Base-by-base conservation (phyloP, 2,329 filamentous ascomycete genomes). In the Sarocladiaceae sp. region DNA sequence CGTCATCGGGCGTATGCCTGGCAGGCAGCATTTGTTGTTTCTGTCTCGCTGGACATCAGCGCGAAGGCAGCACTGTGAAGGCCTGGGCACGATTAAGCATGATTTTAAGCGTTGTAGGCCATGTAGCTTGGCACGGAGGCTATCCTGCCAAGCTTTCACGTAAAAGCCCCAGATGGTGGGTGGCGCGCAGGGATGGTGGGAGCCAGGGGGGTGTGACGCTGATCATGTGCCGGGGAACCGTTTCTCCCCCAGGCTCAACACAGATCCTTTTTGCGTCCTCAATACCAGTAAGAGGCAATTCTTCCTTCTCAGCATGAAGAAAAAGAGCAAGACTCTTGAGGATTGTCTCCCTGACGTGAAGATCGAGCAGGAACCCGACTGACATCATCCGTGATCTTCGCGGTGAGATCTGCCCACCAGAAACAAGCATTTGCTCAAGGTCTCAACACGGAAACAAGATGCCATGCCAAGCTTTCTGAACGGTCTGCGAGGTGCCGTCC, bases 71-170 rank as follows among this genome's bases (percentile, higher is more conserved):
- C n/a, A n/a, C n/a, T n/a, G n/a, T n/a, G 28, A 44, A 28, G 28
- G 26, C n/a, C 44, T 48, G 44, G 44, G 44, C 47, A 28, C 20
- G 47, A 50, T 74, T 74, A 74, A 74, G 71, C 71, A 74, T 74
- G 71, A 72, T 72, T 74, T 74, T 74, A 74, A 74, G 70, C 71
- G 70, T 74, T 72, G 67, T 66, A 67, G 70, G 71, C 68, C 68
- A 71, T 66, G 65, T 50, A 59, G 59, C 71, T 73, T 73, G 70
- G 71, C 71, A 66, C 59, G 57, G 60, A 57, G 56, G 48, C 55
- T 55, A 53, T 52, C 54, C 50, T 55, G 37, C 47, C 47, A 50
- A 50, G 56, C 52, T n/a, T n/a, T 48, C 37, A 47, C 48, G 22
- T 48, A 37, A 50, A 50, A 50, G 47, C 6, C 18, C 36, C 33